Conservation (phyloP, 2,329 filamentous ascomycete species). For the Paramyrothecium sp. region DNA sequence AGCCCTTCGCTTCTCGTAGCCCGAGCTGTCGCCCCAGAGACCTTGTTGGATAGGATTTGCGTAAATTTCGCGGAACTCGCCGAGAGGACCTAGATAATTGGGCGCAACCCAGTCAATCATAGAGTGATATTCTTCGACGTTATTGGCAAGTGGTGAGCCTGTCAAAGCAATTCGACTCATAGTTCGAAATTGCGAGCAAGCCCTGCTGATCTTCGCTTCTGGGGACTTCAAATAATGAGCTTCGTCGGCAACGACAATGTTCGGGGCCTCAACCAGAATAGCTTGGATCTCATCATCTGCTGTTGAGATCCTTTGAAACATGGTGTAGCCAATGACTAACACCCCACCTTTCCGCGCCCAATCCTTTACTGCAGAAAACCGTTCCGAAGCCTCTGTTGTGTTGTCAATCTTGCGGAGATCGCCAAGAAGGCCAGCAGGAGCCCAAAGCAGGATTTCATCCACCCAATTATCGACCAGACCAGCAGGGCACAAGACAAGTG, state of each 20-base stretch:
- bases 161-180: conserved; percentile 78
- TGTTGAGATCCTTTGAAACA: conserved; percentile 51
- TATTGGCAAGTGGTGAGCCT: conserved; percentile 83
- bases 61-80: conserved; percentile 71
- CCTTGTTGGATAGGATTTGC: conserved; percentile 72
- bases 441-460: conserved; percentile 74
- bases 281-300: conserved; percentile 30
- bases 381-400: conserved; percentile 29
- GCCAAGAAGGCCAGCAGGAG: conserved; percentile 54
- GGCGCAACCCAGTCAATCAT: conserved; percentile 88
- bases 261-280: conserved; percentile 59
- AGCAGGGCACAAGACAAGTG: conserved; percentile 74
- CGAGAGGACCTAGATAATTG: conserved; percentile 66
- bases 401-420: conserved; percentile 52
- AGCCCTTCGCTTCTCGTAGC: conserved; percentile 53
- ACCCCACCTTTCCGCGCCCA: conserved; percentile 71
- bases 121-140: conserved; percentile 78
- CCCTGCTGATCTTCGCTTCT: conserved; percentile 46
- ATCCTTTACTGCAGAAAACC: conserved; percentile 42
- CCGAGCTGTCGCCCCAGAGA: conserved; percentile 62
- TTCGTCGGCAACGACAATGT: conserved; percentile 80
- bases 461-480: conserved; percentile 78
- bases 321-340: conserved; percentile 72
- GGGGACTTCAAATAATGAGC: conserved; percentile 77
- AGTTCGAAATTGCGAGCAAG: conserved; percentile 61